Evolutionary conservation across 257 asterid genomes (phyloP), one percentile per base, ranked within the genome.

Genomic region (Coffea eugenioides): DNA sequence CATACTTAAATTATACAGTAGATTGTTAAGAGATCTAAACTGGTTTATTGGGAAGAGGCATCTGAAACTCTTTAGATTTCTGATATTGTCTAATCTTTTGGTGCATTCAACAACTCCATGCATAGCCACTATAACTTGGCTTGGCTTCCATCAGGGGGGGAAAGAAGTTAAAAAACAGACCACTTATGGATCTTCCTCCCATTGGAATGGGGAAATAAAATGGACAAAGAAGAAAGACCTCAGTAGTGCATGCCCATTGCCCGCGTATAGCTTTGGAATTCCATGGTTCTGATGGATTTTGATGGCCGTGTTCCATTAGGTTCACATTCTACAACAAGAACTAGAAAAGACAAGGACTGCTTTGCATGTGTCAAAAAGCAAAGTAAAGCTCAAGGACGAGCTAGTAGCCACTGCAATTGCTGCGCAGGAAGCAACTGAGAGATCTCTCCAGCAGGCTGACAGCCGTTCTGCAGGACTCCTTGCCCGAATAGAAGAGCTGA

Each of bases 351-450:
- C 45, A 14, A 81, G 78, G 62, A 70, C 82, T 46, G 81, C 83
- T 81, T 72, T 81, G 67, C 57, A 65, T 54, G 31, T 34, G 78
- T 83, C 82, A 49, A 86, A 81, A 21, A 43, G 82, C 75, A 81
- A 83, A 73, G 46, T 81, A 64, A 65, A 67, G 79, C 73, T 86
- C 70, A 83, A 83, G 80, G 85, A 83, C 5, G 84, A 83, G 54
- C 69, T 86, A 61, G 84, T 76, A 20, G 78, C 31, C 34, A 69
- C 87, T 18, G 87, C 85, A 20, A 75, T 81, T 51, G 77, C 79
- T 20, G 87, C 85, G 41, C 61, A 51, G 77, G 82, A 73, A 73
- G 89, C 84, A 62, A 84, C 84, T 23, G 89, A 86, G 82, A 68
- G 78, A 72, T 83, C 87, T 73, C 87, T 83, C 71, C 80, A 59